Evolutionary conservation across 805 yeast genomes (phyloP).

Genomic region (Spathaspora arborariae): DNA sequence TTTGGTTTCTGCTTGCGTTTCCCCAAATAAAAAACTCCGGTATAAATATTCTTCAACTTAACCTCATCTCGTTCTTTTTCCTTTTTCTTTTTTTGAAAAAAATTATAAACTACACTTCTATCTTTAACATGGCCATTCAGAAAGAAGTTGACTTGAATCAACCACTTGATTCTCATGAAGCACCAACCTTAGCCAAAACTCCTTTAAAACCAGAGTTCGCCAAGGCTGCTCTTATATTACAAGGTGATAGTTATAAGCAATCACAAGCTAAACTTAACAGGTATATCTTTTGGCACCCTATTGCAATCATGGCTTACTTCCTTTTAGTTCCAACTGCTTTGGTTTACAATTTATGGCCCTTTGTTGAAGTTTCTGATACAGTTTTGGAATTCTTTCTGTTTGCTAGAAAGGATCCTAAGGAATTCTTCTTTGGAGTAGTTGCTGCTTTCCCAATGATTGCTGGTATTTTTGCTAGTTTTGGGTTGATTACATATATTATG

Average conservation of each 20-base stretch:
- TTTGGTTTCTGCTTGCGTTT: conserved; percentile 1
- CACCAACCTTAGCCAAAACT: conserved; percentile 49
- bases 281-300: conserved; percentile 44
- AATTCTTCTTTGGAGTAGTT: conserved; percentile 21
- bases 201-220: conserved; percentile 54
- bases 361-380: conserved; percentile 26
- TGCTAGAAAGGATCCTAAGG: conserved; percentile 16
- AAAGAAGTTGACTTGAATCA: conserved; percentile 48
- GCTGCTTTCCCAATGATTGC: conserved; percentile 35
- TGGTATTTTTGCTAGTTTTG: conserved; percentile 31
- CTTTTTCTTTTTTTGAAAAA: background rate
- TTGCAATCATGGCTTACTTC: conserved; percentile 25
- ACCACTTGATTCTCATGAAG: conserved; percentile 51
- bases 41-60: background rate
- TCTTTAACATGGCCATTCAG: conserved; percentile 37
- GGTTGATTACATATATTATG: conserved; percentile 36
- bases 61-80: conserved; percentile 21
- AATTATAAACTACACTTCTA: background rate
- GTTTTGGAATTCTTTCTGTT: conserved; percentile 24
- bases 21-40: background rate
- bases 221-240: conserved; percentile 57
- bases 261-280: conserved; percentile 46
- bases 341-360: conserved; percentile 25
- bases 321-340: conserved; percentile 16
- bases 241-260: conserved; percentile 56